These are phyloP conservation scores for Saturnispora ahearnii DNA, from an alignment of 805 yeast species.

Conservation along the genomic window DNA sequence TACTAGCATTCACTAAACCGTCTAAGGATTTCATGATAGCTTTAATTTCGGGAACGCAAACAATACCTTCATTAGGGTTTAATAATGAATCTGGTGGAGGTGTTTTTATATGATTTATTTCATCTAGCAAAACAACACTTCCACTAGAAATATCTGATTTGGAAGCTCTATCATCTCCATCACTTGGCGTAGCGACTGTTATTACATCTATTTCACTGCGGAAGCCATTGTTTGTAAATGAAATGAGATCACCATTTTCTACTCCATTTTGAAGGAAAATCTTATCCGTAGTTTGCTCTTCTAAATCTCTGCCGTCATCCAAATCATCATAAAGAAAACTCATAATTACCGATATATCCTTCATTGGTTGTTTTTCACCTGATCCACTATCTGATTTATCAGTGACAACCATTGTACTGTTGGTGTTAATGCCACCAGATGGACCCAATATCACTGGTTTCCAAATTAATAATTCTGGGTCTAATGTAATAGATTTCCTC, in stretches of 20 bases:
- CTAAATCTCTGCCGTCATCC: conserved; percentile 51
- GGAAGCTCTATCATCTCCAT: background rate
- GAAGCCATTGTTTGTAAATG: background rate
- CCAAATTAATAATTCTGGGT: conserved; percentile 57
- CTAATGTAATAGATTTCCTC: conserved; percentile 44
- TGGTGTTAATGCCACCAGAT: conserved; percentile 72
- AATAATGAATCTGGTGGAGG: conserved; percentile 7
- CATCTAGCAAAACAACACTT: background rate
- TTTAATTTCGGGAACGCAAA: conserved; percentile 23
- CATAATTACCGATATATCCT: conserved; percentile 47
- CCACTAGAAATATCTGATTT: background rate
- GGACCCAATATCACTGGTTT: conserved; percentile 79
- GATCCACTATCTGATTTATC: conserved; percentile 16
- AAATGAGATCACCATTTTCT: background rate
- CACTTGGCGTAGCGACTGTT: background rate
- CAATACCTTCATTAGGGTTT: conserved; percentile 9
- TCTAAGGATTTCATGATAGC: background rate
- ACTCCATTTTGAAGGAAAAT: conserved; percentile 25
- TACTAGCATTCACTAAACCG: background rate
- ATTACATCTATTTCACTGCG: background rate
- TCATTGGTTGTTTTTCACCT: conserved; percentile 27
- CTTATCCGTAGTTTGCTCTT: conserved; percentile 44
- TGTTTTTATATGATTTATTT: background rate
- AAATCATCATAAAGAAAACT: conserved; percentile 63
- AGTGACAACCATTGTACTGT: conserved; percentile 34